Evolutionary conservation across 805 yeast species (phyloP).

Genomic region (Pichia manshurica): DNA sequence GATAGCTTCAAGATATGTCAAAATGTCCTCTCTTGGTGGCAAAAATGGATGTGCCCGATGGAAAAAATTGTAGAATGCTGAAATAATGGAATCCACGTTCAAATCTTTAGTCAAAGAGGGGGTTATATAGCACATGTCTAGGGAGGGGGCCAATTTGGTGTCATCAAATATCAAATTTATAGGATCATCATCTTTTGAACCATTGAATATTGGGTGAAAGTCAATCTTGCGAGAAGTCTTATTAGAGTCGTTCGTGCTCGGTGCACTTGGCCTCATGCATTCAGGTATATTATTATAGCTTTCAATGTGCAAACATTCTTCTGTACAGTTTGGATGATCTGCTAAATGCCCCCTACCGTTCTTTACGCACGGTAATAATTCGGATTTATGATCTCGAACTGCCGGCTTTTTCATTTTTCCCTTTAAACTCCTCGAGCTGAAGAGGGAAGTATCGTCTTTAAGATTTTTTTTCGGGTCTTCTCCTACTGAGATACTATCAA

Average conservation of each 20-base stretch:
- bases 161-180: constrained; percentile 25
- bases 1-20: constrained; percentile 29
- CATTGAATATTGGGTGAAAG: constrained; percentile 29
- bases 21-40: constrained; percentile 35
- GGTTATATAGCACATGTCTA: constrained; percentile 26
- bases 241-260: not conserved
- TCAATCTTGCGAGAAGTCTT: constrained; percentile 18
- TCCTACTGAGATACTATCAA: not conserved
- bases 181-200: constrained; percentile 24
- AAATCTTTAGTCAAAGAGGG: constrained; percentile 25
- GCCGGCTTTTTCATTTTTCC: not conserved
- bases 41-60: constrained; percentile 44
- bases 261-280: constrained; percentile 21
- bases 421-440: not conserved
- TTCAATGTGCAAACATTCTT: constrained; percentile 25
- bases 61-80: constrained; percentile 33
- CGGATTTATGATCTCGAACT: constrained; percentile 6
- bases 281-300: constrained; percentile 26
- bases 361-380: constrained; percentile 28
- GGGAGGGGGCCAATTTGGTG: constrained; percentile 12
- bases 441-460: not conserved
- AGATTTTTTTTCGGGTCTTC: not conserved
- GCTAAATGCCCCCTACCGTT: constrained; percentile 20
- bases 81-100: constrained; percentile 24
- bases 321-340: constrained; percentile 20